Evolutionary conservation across 768 basidiomycete genomes (phyloP).

Genomic region (Piloderma croceum): DNA sequence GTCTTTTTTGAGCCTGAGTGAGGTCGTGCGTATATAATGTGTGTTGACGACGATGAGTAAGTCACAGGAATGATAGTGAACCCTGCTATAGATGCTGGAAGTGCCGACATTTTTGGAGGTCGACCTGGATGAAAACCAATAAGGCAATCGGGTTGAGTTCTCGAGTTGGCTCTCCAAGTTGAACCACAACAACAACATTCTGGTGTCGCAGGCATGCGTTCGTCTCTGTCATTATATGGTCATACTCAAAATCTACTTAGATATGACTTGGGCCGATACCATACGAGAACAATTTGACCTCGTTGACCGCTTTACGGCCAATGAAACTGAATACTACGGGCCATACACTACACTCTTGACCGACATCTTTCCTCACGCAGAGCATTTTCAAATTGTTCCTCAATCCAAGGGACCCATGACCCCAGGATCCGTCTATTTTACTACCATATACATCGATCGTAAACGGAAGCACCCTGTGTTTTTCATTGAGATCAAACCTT

Average conservation of each 20-base stretch:
- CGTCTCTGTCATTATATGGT: too few relatives aligned
- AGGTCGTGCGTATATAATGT: slow-evolving; percentile 72
- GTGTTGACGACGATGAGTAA: slow-evolving; percentile 42
- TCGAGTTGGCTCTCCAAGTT: too few relatives aligned
- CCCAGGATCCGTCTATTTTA: slow-evolving; percentile 14
- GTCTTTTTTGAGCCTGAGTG: slow-evolving; percentile 50
- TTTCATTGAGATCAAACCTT: slow-evolving; percentile 11
- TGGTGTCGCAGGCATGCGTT: too few relatives aligned
- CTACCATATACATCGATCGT: slow-evolving; percentile 12
- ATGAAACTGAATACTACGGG: slow-evolving; percentile 16
- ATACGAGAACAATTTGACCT: too few relatives aligned
- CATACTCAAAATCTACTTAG: too few relatives aligned
- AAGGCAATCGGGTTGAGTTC: too few relatives aligned
- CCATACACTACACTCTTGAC: slow-evolving; percentile 15
- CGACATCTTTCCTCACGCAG: slow-evolving; percentile 13
- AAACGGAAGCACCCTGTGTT: slow-evolving; percentile 1
- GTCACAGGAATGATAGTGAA: slow-evolving; percentile 34
- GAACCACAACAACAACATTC: too few relatives aligned
- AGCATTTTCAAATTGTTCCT: slow-evolving; percentile 13
- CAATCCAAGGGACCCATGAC: slow-evolving; percentile 10
- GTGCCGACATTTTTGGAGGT: slow-evolving; percentile 18
- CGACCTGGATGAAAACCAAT: too few relatives aligned
- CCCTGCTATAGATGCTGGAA: slow-evolving; percentile 19
- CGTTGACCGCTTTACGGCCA: slow-evolving; percentile 15
- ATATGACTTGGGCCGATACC: too few relatives aligned